These are phyloP conservation scores for Euphorbia corollata DNA, from an alignment of 441 rosid species.

Conservation along the genomic window DNA sequence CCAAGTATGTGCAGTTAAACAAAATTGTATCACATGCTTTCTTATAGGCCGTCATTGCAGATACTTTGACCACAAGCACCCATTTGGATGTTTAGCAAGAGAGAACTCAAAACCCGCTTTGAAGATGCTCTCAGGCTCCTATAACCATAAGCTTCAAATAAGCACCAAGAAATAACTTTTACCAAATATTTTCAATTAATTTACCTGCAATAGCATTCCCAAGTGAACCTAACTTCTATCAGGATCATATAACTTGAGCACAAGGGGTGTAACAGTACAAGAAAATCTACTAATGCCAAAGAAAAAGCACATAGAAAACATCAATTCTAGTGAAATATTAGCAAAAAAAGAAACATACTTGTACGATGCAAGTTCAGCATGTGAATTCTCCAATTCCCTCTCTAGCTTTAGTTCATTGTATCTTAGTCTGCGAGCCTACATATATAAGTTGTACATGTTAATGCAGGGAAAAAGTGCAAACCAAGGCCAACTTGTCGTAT, in stretches of 20 bases:
- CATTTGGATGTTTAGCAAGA: not conserved
- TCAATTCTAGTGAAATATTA: constrained; percentile 11
- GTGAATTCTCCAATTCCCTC: constrained; percentile 74
- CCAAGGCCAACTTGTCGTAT: constrained; percentile 8
- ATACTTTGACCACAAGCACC: not conserved
- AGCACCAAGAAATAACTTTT: not conserved
- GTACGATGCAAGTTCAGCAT: constrained; percentile 57
- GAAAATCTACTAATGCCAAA: constrained; percentile 7
- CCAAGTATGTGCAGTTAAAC: not conserved
- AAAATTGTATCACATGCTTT: not conserved
- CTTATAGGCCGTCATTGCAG: not conserved
- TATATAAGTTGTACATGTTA: constrained; percentile 16
- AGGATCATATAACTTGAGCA: too few species aligned
- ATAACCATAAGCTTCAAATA: not conserved
- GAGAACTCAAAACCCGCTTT: not conserved
- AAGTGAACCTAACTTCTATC: too few species aligned
- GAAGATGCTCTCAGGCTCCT: not conserved
- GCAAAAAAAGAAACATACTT: constrained; percentile 46
- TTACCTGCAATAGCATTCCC: not conserved
- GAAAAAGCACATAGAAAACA: constrained; percentile 9
- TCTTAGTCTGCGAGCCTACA: constrained; percentile 86
- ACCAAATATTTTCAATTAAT: not conserved
- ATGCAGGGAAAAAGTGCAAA: not conserved
- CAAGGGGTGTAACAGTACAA: not conserved
- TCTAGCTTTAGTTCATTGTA: constrained; percentile 92